A percentile compares a stretch with the other conserved stretches of the same genome.
Conservation (phyloP, 2,329 filamentous ascomycete genomes). For the Fusarium chuoi region DNA sequence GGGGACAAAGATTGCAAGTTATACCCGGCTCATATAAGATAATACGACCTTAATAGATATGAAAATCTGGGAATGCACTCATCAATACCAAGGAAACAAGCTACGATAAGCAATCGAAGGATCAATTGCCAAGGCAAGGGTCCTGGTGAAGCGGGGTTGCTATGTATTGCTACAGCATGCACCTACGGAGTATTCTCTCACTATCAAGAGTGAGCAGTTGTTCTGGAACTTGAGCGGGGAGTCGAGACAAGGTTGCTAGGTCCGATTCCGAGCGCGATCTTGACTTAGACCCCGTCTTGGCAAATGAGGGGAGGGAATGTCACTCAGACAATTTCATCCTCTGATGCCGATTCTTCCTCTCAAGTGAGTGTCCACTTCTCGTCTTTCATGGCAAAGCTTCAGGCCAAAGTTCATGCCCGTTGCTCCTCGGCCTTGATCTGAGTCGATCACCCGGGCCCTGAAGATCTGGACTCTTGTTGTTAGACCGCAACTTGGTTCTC, state of each 20-base stretch:
- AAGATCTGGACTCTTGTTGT: neutral
- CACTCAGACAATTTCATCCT: constrained; percentile 20
- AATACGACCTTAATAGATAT: constrained; percentile 29
- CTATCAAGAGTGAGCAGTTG: constrained; percentile 10
- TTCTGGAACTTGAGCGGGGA: constrained; percentile 29
- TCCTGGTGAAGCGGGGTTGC: constrained; percentile 33
- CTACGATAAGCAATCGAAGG: constrained; percentile 14
- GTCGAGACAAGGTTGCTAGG: constrained; percentile 28
- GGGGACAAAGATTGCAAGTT: constrained; percentile 7
- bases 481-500: constrained; percentile 18
- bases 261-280: constrained; percentile 26
- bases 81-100: constrained; percentile 23
- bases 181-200: neutral
- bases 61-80: constrained; percentile 22
- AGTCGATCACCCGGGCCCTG: neutral
- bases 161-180: neutral
- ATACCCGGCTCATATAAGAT: constrained; percentile 24
- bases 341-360: constrained; percentile 16
- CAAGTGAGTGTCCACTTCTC: neutral
- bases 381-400: neutral
- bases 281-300: constrained; percentile 32
- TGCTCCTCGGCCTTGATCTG: neutral
- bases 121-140: constrained; percentile 23
- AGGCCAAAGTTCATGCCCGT: neutral
- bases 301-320: constrained; percentile 17